Conservation (phyloP, 345 rosid genomes). For the Toxicodendron radicans region DNA sequence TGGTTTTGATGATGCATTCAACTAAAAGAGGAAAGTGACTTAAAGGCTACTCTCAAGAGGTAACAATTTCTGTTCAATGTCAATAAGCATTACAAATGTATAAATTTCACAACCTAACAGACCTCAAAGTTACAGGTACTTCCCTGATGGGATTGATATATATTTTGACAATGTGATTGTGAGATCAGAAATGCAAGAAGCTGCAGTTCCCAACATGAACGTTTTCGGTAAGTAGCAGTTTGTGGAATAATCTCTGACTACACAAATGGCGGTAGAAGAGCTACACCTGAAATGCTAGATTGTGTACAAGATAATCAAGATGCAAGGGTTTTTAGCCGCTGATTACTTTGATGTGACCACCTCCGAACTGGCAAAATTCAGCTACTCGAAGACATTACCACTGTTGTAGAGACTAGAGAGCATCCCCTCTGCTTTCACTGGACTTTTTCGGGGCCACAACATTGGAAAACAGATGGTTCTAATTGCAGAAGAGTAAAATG, state of each 20-base stretch:
- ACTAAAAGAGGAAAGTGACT: conserved; percentile 49
- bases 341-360: conserved; percentile 38
- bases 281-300: conserved; percentile 48
- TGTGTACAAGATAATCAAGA: conserved; percentile 48
- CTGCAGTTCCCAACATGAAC: conserved; percentile 50
- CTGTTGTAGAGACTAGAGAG: conserved; percentile 36
- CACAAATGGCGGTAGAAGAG: conserved; percentile 24
- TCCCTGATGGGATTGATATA: conserved; percentile 57
- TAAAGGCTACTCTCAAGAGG: conserved; percentile 40
- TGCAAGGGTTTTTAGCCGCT: conserved; percentile 45
- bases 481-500: conserved; percentile 22
- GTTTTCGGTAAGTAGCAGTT: conserved; percentile 41
- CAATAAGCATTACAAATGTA: too few species aligned
- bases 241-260: conserved; percentile 60
- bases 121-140: conserved; percentile 32
- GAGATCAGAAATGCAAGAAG: conserved; percentile 54
- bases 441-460: conserved; percentile 41
- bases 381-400: conserved; percentile 46
- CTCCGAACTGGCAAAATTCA: conserved; percentile 30
- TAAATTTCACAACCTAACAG: neutral
- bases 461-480: conserved; percentile 40
- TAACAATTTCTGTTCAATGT: neutral
- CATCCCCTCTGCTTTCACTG: conserved; percentile 47
- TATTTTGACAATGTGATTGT: conserved; percentile 56
- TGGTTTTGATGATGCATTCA: conserved; percentile 57